Percentiles rank a stretch among this genome's conserved stretches.
phyloP scores from a whole-genome alignment of 2,329 filamentous ascomycete genomes.

The Aureobasidium sp. region DNA sequence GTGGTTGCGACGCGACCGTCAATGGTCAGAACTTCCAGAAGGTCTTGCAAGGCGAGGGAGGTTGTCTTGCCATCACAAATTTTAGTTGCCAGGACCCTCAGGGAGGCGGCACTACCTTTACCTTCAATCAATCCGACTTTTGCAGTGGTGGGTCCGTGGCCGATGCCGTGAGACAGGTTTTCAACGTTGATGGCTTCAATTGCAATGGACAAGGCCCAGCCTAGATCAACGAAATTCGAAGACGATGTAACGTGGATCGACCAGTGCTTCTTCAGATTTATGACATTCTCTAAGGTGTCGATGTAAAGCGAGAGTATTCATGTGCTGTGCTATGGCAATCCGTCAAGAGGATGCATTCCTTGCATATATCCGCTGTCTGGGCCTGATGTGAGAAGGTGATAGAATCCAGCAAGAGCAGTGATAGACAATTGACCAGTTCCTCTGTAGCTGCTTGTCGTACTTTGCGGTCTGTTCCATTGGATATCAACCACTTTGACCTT shows the following conservation, averaged over 20 bases:
- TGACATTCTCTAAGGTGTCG: neutral
- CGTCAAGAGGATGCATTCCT: neutral
- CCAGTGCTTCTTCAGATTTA: neutral
- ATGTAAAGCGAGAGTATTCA: neutral
- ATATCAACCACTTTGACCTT: neutral
- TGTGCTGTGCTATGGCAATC: neutral
- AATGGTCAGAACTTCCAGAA: neutral
- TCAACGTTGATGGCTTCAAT: neutral
- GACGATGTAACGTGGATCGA: neutral
- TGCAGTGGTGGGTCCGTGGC: neutral
- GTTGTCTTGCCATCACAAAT: neutral
- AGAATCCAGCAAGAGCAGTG: neutral
- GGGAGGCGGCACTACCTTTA: neutral
- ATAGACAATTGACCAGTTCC: neutral
- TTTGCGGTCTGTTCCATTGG: neutral
- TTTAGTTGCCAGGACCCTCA: neutral
- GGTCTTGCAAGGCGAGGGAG: neutral
- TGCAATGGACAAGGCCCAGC: neutral
- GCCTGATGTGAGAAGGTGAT: neutral
- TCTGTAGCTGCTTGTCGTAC: neutral
- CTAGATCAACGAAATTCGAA: neutral
- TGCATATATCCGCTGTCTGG: neutral
- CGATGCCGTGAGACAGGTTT: neutral
- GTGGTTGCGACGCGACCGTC: neutral
- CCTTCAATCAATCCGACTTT: neutral